Conservation (phyloP, 2,329 filamentous ascomycete species). For the Aureobasidium subglaciale region DNA sequence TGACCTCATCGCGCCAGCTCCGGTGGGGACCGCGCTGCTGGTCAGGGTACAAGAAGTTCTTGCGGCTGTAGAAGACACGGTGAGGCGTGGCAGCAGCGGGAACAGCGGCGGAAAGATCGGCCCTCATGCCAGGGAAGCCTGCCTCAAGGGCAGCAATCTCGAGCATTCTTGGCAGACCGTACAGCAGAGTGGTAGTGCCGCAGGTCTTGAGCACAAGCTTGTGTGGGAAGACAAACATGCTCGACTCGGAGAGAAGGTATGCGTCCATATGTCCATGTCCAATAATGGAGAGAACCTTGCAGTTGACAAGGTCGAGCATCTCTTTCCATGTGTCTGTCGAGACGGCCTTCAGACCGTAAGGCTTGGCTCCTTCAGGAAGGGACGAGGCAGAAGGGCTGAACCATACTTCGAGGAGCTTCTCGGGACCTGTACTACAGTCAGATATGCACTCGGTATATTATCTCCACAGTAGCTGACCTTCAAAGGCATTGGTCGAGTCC, state of each 20-base stretch:
- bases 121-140: conserved; percentile 78
- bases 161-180: conserved; percentile 81
- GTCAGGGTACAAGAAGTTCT: conserved; percentile 95
- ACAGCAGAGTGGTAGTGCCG: conserved; percentile 87
- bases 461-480: conserved; percentile 43
- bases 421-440: conserved; percentile 49
- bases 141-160: conserved; percentile 83
- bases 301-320: conserved; percentile 97
- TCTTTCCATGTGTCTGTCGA: conserved; percentile 80
- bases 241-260: conserved; percentile 94
- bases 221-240: conserved; percentile 99
- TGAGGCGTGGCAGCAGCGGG: conserved; percentile 77
- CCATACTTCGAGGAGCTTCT: conserved; percentile 98
- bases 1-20: conserved; percentile 96
- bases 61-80: conserved; percentile 96
- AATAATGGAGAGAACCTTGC: conserved; percentile 92
- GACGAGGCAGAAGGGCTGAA: conserved; percentile 74
- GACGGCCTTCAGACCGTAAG: conserved; percentile 79
- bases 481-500: conserved; percentile 93
- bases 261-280: conserved; percentile 92
- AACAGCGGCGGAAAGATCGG: conserved; percentile 58
- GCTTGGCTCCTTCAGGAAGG: conserved; percentile 62
- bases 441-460: neutral
- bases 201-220: conserved; percentile 99
- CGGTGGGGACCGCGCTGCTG: conserved; percentile 90